Conservation (phyloP, 2,329 filamentous ascomycete species). For the Aspergillus sp. region DNA sequence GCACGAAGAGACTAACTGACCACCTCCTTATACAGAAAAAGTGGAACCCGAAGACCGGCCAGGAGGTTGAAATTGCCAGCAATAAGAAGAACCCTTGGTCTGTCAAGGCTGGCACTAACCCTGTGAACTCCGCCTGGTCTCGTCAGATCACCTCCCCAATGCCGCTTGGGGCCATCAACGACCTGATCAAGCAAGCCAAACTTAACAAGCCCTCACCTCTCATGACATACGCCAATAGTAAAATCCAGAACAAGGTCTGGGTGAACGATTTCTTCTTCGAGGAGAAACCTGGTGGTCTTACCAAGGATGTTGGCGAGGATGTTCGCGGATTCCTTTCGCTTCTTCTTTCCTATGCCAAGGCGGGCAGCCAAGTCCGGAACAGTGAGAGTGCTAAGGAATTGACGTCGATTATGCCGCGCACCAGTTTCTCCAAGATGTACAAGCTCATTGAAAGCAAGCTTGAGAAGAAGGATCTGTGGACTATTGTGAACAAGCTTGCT, state of each 20-base stretch:
- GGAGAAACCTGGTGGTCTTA: not conserved
- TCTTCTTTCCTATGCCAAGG: not conserved
- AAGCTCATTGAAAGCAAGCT: not conserved
- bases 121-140: not conserved
- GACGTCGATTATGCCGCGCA: not conserved
- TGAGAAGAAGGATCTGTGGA: not conserved
- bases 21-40: not conserved
- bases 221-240: not conserved
- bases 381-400: not conserved
- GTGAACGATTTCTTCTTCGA: not conserved
- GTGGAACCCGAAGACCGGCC: not conserved
- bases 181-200: not conserved
- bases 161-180: not conserved
- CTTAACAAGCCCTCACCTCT: not conserved
- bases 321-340: not conserved
- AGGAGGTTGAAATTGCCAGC: not conserved
- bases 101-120: not conserved
- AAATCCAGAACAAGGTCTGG: not conserved
- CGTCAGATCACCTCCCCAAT: not conserved
- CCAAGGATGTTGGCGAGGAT: not conserved
- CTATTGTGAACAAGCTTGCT: not conserved
- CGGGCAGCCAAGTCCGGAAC: not conserved
- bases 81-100: not conserved
- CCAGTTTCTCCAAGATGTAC: not conserved
- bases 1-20: not conserved